A percentile compares a stretch with the other conserved stretches of the same genome.
Evolutionary conservation across 768 basidiomycete species (phyloP).

Genomic region (Termitomyces sp.): DNA sequence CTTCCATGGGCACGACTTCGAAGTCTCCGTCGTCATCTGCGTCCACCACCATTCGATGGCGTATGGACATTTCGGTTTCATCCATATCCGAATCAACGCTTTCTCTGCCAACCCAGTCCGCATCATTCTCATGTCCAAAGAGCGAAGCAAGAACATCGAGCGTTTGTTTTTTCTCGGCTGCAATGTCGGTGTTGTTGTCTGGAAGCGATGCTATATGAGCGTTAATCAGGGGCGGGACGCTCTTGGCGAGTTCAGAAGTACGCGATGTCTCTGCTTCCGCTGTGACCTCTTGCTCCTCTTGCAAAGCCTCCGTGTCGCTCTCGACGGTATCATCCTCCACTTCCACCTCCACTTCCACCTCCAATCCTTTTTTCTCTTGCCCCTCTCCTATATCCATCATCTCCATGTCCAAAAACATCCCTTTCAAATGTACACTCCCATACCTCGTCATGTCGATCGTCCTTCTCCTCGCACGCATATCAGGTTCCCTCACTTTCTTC

Average conservation of each 20-base stretch:
- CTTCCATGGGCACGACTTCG: constrained; percentile 11
- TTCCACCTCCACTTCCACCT: constrained; percentile 14
- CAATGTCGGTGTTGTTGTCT: constrained; percentile 25
- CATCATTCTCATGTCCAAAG: constrained; percentile 40
- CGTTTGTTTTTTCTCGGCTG: constrained; percentile 37
- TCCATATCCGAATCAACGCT: constrained; percentile 55
- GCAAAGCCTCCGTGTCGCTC: background rate
- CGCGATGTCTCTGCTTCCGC: background rate
- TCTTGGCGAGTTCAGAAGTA: background rate
- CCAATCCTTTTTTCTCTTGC: constrained; percentile 7
- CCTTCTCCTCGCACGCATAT: constrained; percentile 50
- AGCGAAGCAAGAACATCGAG: constrained; percentile 47
- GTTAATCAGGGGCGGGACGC: background rate
- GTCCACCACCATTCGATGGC: constrained; percentile 17
- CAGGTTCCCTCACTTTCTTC: constrained; percentile 45
- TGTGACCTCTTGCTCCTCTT: constrained; percentile 10
- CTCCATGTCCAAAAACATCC: constrained; percentile 53
- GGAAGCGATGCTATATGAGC: background rate
- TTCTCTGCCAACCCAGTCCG: constrained; percentile 59
- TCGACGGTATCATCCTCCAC: constrained; percentile 7
- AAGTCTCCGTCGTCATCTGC: constrained; percentile 20
- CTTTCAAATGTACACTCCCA: constrained; percentile 67
- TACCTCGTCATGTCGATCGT: constrained; percentile 72
- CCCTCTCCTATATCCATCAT: constrained; percentile 17
- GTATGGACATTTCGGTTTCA: constrained; percentile 16